Base-by-base conservation (phyloP, 768 basidiomycete genomes). In the Boletus eberwhitei region DNA sequence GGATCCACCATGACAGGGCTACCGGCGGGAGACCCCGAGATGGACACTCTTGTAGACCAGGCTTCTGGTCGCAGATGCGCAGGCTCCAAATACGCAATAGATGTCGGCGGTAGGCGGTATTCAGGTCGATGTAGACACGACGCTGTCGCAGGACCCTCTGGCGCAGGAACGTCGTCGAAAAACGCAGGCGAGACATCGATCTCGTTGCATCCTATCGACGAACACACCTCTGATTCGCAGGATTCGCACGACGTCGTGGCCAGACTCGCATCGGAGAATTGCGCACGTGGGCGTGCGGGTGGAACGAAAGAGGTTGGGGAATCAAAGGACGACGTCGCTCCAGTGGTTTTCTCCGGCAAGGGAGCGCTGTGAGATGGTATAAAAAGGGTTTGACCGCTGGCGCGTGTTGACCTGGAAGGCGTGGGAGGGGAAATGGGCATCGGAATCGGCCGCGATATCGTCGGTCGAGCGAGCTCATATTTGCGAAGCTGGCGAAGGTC, bases 401-500 rank as follows among this genome's bases (percentile, higher is more conserved):
- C 2, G 11, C 22, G 40, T 4, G 55, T 17, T 0, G 54, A 29
- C 8, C 36, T 26, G 5, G 44, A n/a, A 0, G 58, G n/a, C 1
- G 64, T 13, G 14, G 70, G 63, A 0, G 53, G 41, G 5, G 65
- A 60, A 12, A 65, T 50, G 7, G 60, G 43, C 21, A 54, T 48
- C 3, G 64, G 58, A 2, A 71, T 65, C 2, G 73, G 74, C 49
- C 76, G 76, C 0, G 85, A 84, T 58, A 87, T 85, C 14, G 80
- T 71, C 11, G 88, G 88, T 21, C 87, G 77, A 4, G 81, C 68
- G n/a, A 91, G 82, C 66, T 90, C 89, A 62, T 90, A 90, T 59
- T 82, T 85, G 60, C 86, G 83, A 19, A 91, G 76, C 63, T 91
- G 89, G 8, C 89, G 76, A 19, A 90, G 74, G 69, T 91, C 89